Evolutionary conservation across 176 grass and related monocot species (phyloP).

Genomic region (Phragmites australis): DNA sequence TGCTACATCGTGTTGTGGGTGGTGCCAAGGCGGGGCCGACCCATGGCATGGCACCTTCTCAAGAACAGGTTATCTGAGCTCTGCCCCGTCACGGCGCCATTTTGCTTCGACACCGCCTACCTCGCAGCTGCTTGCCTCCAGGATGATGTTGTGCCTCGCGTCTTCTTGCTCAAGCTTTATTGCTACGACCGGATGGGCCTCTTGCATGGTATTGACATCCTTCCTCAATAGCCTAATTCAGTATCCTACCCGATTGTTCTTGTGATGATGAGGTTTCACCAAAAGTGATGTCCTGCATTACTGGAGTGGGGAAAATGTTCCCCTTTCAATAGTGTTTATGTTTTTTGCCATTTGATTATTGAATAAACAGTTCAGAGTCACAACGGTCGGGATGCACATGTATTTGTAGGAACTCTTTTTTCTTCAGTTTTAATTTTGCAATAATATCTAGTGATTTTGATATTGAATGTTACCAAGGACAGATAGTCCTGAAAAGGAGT

Average conservation of each 20-base stretch:
- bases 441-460: neutral
- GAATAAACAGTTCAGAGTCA: too few relatives aligned
- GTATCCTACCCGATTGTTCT: neutral
- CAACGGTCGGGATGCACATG: too few relatives aligned
- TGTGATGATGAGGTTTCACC: too few relatives aligned
- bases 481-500: neutral
- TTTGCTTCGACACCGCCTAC: conserved; percentile 33
- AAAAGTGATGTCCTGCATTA: neutral
- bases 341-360: neutral
- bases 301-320: neutral
- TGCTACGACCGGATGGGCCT: conserved; percentile 84
- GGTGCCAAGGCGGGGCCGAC: conserved; percentile 25
- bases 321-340: neutral
- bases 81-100: conserved; percentile 45
- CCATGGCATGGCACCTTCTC: conserved; percentile 57
- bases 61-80: conserved; percentile 53
- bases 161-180: conserved; percentile 82
- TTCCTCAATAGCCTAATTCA: too few relatives aligned
- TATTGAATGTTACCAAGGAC: neutral
- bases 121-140: conserved; percentile 40
- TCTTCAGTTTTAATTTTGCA: neutral
- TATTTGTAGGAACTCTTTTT: neutral
- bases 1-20: conserved; percentile 88
- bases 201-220: conserved; percentile 88
- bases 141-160: neutral